Percentiles rank a stretch among this genome's conserved stretches.
Conservation (phyloP, 345 rosid species). For the Theobroma cacao region DNA sequence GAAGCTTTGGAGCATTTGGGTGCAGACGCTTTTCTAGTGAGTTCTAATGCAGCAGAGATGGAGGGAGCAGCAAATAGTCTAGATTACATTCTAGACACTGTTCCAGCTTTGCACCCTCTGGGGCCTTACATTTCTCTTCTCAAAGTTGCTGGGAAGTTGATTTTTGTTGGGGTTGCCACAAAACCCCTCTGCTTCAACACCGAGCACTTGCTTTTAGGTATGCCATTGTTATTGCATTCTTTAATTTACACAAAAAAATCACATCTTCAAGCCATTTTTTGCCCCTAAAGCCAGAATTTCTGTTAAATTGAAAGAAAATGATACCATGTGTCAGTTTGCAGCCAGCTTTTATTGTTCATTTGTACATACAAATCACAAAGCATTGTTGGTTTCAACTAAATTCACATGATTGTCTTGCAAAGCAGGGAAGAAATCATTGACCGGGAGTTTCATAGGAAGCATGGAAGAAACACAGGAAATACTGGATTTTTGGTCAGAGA, state of each 20-base stretch:
- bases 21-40: conserved; percentile 46
- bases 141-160: conserved; percentile 42
- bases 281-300: too few relatives aligned
- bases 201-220: conserved; percentile 32
- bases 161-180: conserved; percentile 41
- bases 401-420: not conserved
- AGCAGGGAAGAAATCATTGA: conserved; percentile 53
- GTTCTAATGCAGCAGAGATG: conserved; percentile 40
- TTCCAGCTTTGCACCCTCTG: conserved; percentile 43
- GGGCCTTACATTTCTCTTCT: conserved; percentile 41
- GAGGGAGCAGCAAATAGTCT: conserved; percentile 34
- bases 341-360: not conserved
- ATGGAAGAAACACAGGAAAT: conserved; percentile 56
- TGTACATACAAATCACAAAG: not conserved
- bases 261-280: too few relatives aligned
- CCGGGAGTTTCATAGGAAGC: conserved; percentile 61
- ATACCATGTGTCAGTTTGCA: too few relatives aligned
- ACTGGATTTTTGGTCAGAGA: conserved; percentile 49
- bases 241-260: not conserved
- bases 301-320: too few relatives aligned
- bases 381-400: not conserved
- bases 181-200: conserved; percentile 38
- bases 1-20: conserved; percentile 51
- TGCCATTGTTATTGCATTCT: not conserved
- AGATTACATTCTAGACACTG: conserved; percentile 48